Conservation (phyloP, 106 monocot genomes). For the Platanthera guangdongensis region DNA sequence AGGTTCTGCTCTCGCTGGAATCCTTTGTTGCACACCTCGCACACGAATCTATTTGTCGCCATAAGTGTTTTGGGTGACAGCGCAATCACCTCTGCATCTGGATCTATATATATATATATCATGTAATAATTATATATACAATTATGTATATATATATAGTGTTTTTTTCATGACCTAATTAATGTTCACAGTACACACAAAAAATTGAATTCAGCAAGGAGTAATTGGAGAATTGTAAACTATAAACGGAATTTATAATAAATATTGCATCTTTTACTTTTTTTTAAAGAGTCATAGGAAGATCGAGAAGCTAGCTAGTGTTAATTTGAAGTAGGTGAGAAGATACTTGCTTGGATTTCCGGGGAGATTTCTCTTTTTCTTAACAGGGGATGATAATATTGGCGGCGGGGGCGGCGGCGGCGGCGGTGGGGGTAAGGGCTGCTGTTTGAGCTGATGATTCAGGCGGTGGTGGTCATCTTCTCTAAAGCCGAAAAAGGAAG, state of each 20-base stretch:
- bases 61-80: conserved; percentile 46
- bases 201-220: no score
- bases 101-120: conserved; percentile 16
- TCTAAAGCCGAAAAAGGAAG: conserved; percentile 30
- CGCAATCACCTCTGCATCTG: conserved; percentile 49
- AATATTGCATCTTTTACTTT: no score
- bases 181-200: no score
- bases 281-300: background rate
- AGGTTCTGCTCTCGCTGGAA: conserved; percentile 30
- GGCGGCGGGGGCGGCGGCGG: background rate
- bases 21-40: conserved; percentile 40
- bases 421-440: background rate
- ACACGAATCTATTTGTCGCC: conserved; percentile 50
- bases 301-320: no score
- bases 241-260: no score
- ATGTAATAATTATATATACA: no score
- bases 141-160: no score
- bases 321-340: background rate
- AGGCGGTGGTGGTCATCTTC: conserved; percentile 16
- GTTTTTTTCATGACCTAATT: no score
- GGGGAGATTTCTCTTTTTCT: conserved; percentile 40
- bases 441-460: conserved; percentile 23
- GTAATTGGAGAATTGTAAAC: no score
- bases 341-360: conserved; percentile 27
- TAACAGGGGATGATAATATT: conserved; percentile 12